Base-by-base conservation (phyloP, 1,284 basidiomycete genomes). In the Sphagnurus paluster region DNA sequence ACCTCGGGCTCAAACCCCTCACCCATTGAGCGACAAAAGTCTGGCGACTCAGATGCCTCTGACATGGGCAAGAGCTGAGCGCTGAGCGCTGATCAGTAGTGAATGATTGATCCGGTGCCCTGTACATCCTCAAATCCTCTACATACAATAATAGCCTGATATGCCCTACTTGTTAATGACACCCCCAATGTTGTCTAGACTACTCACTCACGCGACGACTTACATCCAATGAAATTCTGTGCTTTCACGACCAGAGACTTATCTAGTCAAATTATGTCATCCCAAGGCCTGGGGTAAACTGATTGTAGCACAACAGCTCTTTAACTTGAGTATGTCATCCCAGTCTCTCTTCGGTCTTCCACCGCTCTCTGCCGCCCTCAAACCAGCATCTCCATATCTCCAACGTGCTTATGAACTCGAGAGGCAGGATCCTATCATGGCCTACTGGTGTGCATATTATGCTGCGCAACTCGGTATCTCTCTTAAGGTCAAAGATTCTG, bases 391-490 rank as follows among this genome's bases (percentile, higher is more conserved):
- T 6, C 87, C 93, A 2, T 95, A 84, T 63, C 75, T 98, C n/a
- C 91, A 93, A 62, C 81, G 95, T 39, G 90, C 94, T 0, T 83
- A 90, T 41, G 96, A 98, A 65, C 77, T 97, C 50, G 80, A 78
- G 42, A 71, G 72, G 11, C 83, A 87, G 48, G 93, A 98, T 56
- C 89, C 92, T 2, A 75, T 94, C 41, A 83, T 98, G 55, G 78
- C 91, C 1, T 98, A 98, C 66, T 98, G 95, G 95, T 95, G 94
- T 92, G 84, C 84, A 41, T 98, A 94, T 72, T 87, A 93, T 65
- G 95, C 93, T 35, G 90, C 92, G 0, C 90, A 97, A 66, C 70
- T 88, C 32, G 94, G 93, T 40, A 87, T 98, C 58, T 74, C 77
- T 25, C 64, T 82, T 70, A 79, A 87, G 69, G 66, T 75, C 56